Evolutionary conservation across 2,329 filamentous ascomycete genomes (phyloP), one percentile per base, ranked within the genome.

Genomic region (Fusarium sp.): DNA sequence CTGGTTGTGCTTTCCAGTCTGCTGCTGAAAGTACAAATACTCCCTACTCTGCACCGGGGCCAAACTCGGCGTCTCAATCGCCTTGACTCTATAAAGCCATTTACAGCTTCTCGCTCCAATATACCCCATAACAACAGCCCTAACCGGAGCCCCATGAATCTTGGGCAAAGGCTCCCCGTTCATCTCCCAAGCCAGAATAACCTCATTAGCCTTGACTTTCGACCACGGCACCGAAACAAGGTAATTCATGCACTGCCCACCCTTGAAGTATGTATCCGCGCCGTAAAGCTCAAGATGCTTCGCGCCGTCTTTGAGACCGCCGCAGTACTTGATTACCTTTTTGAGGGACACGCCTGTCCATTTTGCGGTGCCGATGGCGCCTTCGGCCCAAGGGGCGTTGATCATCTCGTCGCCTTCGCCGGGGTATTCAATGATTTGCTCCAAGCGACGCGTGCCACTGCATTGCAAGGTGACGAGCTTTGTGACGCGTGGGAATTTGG

Each of bases 251-350:
- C 86, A 83, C 45, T 90, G 79, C 13, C 85, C 84, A 56, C 88
- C 87, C 76, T 93, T 93, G 82, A 93, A 91, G 75, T 93, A 93
- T 0, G 90, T 91, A 57, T 93, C 91, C 1, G 88, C 90, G 0
- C 91, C 91, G 61, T 87, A 89, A 49, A 93, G 85, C 70, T 93
- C 90, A 9, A 93, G 77, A 68, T 93, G 88, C 60, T 88, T 86
- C 1, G 82, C 88, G 2, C 81, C 80, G 8, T 80, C 79, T 3
- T 75, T 70, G 1, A 92, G 79, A 0, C 90, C 90, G 3, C 90
- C 91, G 61, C 91, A 93, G 61, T 88, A 80, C 71, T 92, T 92
- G 77, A 93, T 89, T 3, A 92, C 82, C 71, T 90, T 91, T 75
- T 92, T 91, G 14, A 92, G 80, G 34, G 85, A 88, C 6, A 92